Conservation (phyloP, 305 asterid species). For the Withania somnifera region DNA sequence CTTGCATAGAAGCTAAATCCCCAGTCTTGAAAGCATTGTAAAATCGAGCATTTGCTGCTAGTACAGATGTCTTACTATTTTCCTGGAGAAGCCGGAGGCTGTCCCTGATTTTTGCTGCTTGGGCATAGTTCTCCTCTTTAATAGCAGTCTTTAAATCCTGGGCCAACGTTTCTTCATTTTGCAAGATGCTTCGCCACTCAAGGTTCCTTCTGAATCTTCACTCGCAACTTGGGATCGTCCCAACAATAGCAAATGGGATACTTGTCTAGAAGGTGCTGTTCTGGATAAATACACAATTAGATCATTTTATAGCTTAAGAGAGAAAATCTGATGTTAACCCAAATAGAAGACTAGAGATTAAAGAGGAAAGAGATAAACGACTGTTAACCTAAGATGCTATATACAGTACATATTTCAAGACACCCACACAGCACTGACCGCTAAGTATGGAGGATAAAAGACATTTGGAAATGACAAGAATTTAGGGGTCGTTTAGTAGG, state of each 20-base stretch:
- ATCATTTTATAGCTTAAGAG: slow-evolving; percentile 10
- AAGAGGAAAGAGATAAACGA: background rate
- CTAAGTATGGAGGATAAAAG: background rate
- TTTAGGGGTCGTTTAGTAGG: too few relatives aligned
- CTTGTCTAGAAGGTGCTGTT: slow-evolving; percentile 36
- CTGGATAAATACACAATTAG: slow-evolving; percentile 33
- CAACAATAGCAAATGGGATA: slow-evolving; percentile 26
- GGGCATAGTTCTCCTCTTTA: slow-evolving; percentile 66
- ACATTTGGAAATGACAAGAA: background rate
- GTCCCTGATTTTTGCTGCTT: slow-evolving; percentile 90
- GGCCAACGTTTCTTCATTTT: slow-evolving; percentile 57
- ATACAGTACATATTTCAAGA: background rate
- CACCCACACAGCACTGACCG: background rate
- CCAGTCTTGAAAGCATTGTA: slow-evolving; percentile 77
- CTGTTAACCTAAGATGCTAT: background rate
- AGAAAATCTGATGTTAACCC: background rate
- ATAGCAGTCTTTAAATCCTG: slow-evolving; percentile 63
- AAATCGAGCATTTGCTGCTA: slow-evolving; percentile 77
- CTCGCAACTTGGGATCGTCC: slow-evolving; percentile 43
- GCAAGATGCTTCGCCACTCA: slow-evolving; percentile 78
- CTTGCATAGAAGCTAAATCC: slow-evolving; percentile 73
- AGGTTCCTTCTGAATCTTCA: slow-evolving; percentile 65
- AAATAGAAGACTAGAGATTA: background rate
- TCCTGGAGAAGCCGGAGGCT: slow-evolving; percentile 75
- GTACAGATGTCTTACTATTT: slow-evolving; percentile 66